Conservation (phyloP, 306 rosid species). For the Canavalia gladiata region DNA sequence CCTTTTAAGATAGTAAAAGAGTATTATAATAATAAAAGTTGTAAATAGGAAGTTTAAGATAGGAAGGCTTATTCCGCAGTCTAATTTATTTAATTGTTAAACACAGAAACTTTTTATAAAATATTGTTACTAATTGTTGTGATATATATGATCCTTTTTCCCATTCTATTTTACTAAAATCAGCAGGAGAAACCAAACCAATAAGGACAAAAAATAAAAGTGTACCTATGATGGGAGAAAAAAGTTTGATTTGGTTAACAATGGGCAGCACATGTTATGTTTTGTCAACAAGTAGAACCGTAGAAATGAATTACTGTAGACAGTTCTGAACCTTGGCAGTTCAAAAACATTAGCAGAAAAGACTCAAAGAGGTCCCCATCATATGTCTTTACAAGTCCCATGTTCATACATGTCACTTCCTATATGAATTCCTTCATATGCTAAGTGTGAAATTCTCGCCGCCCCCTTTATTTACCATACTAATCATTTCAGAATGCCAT, state of each 20-base stretch:
- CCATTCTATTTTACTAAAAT: not conserved
- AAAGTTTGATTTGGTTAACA: not conserved
- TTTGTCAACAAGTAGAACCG: constrained; percentile 31
- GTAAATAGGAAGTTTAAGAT: not conserved
- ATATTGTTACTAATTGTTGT: not conserved
- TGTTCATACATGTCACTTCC: constrained; percentile 5
- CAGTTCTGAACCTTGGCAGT: constrained; percentile 9
- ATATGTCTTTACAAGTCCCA: not conserved
- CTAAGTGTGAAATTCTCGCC: not conserved
- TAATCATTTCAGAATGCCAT: not conserved
- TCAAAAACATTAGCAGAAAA: constrained; percentile 23
- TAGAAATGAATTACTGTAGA: not conserved
- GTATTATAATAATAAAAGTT: not conserved
- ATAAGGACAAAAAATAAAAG: constrained; percentile 8
- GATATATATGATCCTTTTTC: not conserved
- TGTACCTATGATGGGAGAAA: not conserved
- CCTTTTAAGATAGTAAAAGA: not conserved
- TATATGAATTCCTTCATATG: constrained; percentile 9
- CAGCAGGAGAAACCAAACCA: not conserved
- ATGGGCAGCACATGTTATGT: constrained; percentile 34
- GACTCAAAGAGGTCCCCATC: constrained; percentile 20
- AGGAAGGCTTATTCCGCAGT: not conserved
- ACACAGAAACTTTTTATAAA: not conserved
- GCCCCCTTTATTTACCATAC: not conserved
- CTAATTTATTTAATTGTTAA: not conserved